Percentiles rank a stretch among this genome's conserved stretches.
phyloP scores from a whole-genome alignment of 2,329 filamentous ascomycete genomes.

The Colletotrichum sp. region DNA sequence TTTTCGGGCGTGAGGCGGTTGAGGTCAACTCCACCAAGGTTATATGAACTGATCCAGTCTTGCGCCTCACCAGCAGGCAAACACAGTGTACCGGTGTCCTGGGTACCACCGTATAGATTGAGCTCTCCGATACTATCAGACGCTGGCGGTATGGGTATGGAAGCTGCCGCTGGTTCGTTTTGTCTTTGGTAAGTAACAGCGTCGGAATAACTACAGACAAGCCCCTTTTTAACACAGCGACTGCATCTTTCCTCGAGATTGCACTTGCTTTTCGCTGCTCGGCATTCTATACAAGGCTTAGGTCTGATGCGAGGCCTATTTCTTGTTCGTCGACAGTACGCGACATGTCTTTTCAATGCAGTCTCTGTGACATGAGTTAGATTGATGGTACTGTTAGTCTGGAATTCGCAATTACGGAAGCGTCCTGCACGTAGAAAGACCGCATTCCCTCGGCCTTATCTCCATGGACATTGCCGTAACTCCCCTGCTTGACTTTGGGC shows the following conservation, averaged over 20 bases:
- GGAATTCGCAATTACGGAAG: neutral
- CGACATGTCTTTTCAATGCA: neutral
- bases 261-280: slow-evolving; percentile 13
- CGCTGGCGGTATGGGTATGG: neutral
- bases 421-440: neutral
- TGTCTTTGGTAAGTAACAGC: neutral
- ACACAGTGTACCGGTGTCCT: neutral
- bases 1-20: neutral
- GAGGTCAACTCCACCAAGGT: neutral
- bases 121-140: neutral
- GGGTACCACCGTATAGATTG: neutral
- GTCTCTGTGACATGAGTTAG: neutral
- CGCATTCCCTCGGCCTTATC: neutral
- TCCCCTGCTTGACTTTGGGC: neutral
- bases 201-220: neutral
- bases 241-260: neutral
- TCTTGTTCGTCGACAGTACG: slow-evolving; percentile 1
- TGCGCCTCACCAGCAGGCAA: neutral
- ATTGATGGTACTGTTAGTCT: neutral
- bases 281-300: slow-evolving; percentile 13
- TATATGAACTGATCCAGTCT: neutral
- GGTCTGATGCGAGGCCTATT: neutral
- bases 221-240: slow-evolving; percentile 9
- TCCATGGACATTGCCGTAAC: neutral
- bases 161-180: neutral